Evolutionary conservation across 306 rosid species (phyloP).

Genomic region (Lathyrus aphaca): DNA sequence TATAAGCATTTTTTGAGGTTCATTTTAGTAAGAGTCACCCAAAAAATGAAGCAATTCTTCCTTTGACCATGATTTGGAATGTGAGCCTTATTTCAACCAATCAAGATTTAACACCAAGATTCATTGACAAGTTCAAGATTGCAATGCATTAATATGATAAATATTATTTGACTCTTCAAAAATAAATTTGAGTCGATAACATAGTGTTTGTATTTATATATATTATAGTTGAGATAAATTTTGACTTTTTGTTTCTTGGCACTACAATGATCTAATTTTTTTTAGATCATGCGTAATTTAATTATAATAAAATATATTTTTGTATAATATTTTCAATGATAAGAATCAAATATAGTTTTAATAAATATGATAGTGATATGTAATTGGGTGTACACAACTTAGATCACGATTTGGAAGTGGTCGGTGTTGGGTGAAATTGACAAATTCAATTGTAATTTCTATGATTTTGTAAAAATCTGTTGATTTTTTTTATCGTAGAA

Average conservation of each 20-base stretch:
- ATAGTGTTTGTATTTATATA: neutral
- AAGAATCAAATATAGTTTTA: too few species aligned
- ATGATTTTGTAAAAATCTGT: too few species aligned
- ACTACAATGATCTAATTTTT: too few species aligned
- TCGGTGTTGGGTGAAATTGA: too few species aligned
- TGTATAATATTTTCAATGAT: too few species aligned
- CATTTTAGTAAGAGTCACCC: neutral
- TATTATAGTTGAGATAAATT: neutral
- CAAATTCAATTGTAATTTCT: too few species aligned
- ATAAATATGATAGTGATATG: too few species aligned
- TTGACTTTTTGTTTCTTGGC: constrained; percentile 3
- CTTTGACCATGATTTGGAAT: constrained; percentile 6
- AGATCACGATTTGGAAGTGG: too few species aligned
- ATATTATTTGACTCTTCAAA: neutral
- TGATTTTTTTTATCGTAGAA: too few species aligned
- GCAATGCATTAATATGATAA: neutral
- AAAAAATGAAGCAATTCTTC: neutral
- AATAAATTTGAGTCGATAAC: neutral
- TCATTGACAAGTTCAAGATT: neutral
- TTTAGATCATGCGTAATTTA: too few species aligned
- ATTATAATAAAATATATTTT: too few species aligned
- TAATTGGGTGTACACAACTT: too few species aligned
- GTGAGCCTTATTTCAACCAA: neutral
- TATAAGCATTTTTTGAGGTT: neutral
- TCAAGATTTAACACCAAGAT: neutral